A percentile compares a stretch with the other conserved stretches of the same genome.
phyloP scores from a whole-genome alignment of 768 basidiomycete species.

The Rhodotorula diobovata region DNA sequence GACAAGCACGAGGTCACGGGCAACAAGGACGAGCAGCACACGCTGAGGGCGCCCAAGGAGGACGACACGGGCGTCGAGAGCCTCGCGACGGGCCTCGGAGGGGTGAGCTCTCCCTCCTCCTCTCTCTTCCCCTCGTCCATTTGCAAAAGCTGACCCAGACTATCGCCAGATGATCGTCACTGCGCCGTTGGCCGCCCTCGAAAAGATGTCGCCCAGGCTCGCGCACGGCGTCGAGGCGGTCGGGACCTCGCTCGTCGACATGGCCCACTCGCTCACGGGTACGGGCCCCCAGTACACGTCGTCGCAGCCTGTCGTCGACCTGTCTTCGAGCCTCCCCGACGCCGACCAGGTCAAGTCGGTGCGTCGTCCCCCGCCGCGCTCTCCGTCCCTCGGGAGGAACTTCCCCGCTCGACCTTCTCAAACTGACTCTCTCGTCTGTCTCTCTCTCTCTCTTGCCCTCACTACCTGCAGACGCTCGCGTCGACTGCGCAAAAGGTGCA shows the following conservation, averaged over 20 bases:
- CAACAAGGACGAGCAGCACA: not conserved
- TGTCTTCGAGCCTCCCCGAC: not conserved
- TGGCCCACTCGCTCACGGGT: not conserved
- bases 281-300: not conserved
- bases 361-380: not conserved
- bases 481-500: not conserved
- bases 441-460: too few species aligned
- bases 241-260: not conserved
- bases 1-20: too few species aligned
- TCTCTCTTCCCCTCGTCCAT: not conserved
- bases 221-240: not conserved
- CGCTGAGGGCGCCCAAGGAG: not conserved
- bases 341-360: not conserved
- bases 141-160: not conserved
- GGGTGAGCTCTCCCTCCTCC: not conserved
- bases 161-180: slow-evolving; percentile 1
- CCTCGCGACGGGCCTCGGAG: slow-evolving; percentile 3
- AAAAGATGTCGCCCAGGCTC: slow-evolving; percentile 6
- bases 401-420: not conserved
- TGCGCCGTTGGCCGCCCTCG: slow-evolving; percentile 3
- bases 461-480: not conserved
- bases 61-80: not conserved
- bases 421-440: too few species aligned
- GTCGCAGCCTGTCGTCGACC: not conserved
- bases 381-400: too few species aligned